Evolutionary conservation across 140 eudicot genomes (phyloP), one percentile per base, ranked within the genome.

Genomic region (Senecio squalidus): DNA sequence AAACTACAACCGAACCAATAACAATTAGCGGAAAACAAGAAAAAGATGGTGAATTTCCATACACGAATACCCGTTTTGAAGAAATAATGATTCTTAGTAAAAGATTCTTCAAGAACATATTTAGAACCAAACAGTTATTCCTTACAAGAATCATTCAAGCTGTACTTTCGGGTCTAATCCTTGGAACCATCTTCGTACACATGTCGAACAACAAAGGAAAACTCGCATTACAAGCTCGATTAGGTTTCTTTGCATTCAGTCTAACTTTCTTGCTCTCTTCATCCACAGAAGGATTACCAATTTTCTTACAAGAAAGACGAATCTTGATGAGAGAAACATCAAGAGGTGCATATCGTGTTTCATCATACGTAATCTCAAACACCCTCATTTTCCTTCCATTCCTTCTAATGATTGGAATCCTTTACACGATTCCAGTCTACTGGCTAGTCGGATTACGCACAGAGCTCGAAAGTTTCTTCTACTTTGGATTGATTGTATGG

Each of bases 201-300:
- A 74, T 76, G 31, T 72, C 74, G 20, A 58, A 60, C 8, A 58
- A 74, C 61, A 58, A 59, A 55, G 73, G 75, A 5, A 71, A 62
- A 40, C 74, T 65, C 23, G 77, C 78, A 0, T 51, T 84, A 59
- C 93, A 92, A 76, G 78, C 96, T 7, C 84, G 91, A 47, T 41
- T 88, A 16, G 99, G 99, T 24, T 88, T 92, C 56, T 87, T 92
- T 14, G 96, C 99, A 1, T 87, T 92, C 68, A 92, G 76, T 55
- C 95, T 92, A 45, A 92, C 92, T 8, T 92, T 81, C 72, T 72
- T 92, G 46, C 85, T 92, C 3, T 87, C 99, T 1, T 81, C 96
- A 43, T 74, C 95, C 14, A 92, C 99, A 6, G 99, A 92, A 76
- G 96, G 84, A 58, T 68, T 92, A 22, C 99, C 99, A 9, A 84